A percentile compares a stretch with the other conserved stretches of the same genome.
phyloP scores from a whole-genome alignment of 176 grass and related monocot species.

The Carex littledalei region DNA sequence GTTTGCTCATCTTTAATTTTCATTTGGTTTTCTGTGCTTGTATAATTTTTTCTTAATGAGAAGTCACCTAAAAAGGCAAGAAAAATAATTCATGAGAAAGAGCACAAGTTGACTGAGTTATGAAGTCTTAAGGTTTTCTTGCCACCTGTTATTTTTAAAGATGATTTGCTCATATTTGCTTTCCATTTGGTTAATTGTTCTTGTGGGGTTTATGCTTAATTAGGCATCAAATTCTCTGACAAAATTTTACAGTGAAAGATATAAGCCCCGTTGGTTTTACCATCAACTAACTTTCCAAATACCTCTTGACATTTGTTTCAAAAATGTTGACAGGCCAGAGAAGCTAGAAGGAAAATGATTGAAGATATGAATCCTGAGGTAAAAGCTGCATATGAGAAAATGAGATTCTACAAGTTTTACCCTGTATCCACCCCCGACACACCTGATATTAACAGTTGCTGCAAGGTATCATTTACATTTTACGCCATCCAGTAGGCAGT shows the following conservation, averaged over 20 bases:
- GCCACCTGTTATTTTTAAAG: neutral
- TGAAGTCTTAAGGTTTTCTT: too few relatives aligned
- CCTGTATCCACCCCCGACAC: slow-evolving; percentile 54
- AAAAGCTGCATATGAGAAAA: slow-evolving; percentile 60
- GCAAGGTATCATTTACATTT: slow-evolving; percentile 42
- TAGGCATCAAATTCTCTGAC: neutral
- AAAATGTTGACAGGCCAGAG: slow-evolving; percentile 55
- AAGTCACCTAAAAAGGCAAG: neutral
- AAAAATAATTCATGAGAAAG: neutral
- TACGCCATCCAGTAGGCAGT: neutral
- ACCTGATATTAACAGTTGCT: slow-evolving; percentile 65
- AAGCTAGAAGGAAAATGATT: slow-evolving; percentile 71
- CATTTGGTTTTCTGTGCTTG: neutral
- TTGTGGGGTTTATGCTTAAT: neutral
- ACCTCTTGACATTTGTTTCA: neutral
- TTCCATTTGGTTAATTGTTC: neutral
- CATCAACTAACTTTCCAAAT: neutral
- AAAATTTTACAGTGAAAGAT: neutral
- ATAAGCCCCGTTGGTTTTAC: neutral
- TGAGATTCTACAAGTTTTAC: slow-evolving; percentile 88
- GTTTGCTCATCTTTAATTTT: neutral
- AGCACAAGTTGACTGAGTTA: too few relatives aligned
- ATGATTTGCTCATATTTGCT: neutral
- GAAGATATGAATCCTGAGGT: slow-evolving; percentile 69
- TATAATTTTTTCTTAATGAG: neutral